phyloP scores from a whole-genome alignment of 208 protist genomes.

The Acanthamoeba royreba region DNA sequence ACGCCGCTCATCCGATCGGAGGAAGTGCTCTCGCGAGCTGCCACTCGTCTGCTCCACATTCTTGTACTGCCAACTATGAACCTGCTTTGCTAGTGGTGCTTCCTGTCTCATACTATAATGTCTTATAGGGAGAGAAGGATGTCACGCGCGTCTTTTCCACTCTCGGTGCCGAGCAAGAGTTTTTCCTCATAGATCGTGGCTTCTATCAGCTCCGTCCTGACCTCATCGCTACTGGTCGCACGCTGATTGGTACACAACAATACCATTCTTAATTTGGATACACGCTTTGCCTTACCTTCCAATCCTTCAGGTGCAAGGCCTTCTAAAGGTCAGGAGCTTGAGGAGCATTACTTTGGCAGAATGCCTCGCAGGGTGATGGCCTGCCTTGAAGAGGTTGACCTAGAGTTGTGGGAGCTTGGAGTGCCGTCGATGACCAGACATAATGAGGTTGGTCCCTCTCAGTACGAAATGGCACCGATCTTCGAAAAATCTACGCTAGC shows the following conservation, averaged over 20 bases:
- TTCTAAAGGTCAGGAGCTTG: slow-evolving; percentile 78
- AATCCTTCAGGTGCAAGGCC: slow-evolving; percentile 34
- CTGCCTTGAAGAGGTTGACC: slow-evolving; percentile 60
- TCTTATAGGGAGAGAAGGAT: not conserved
- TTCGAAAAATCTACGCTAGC: slow-evolving; percentile 78
- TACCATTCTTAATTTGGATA: not conserved
- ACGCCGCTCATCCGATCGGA: slow-evolving; percentile 82
- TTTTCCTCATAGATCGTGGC: slow-evolving; percentile 83
- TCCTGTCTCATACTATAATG: not conserved
- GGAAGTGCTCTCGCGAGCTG: slow-evolving; percentile 55
- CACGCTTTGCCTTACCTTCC: not conserved
- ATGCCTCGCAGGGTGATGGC: slow-evolving; percentile 55
- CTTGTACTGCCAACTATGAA: slow-evolving; percentile 1
- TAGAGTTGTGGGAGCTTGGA: slow-evolving; percentile 78
- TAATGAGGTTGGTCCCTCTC: slow-evolving; percentile 84
- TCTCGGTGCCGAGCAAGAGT: slow-evolving; percentile 81
- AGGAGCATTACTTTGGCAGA: slow-evolving; percentile 84
- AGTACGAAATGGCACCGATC: slow-evolving; percentile 87
- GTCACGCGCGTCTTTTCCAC: slow-evolving; percentile 43
- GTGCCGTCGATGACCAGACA: slow-evolving; percentile 83
- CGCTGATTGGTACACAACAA: slow-evolving; percentile 78
- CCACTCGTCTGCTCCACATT: slow-evolving; percentile 31
- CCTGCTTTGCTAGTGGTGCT: not conserved
- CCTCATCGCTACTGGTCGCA: slow-evolving; percentile 77
- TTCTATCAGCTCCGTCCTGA: slow-evolving; percentile 73